These are phyloP conservation scores for Pythium phragmiticola DNA, from an alignment of 352 stramenopile species.

Conservation along the genomic window DNA sequence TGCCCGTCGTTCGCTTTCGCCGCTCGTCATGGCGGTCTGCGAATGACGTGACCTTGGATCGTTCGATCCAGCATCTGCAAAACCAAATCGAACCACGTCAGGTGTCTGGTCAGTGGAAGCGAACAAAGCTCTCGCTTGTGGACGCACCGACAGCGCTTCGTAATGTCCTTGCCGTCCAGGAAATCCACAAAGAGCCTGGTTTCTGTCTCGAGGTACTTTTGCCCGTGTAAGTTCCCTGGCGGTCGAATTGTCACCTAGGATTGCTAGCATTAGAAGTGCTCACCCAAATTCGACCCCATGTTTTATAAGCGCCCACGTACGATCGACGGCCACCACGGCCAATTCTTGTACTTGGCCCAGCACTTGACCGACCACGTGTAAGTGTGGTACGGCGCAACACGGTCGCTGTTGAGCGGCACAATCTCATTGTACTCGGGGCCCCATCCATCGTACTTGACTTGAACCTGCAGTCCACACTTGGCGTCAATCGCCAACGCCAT, in stretches of 20 bases:
- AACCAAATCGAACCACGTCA: background rate
- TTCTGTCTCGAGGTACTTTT: slow-evolving; percentile 17
- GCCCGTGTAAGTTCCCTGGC: slow-evolving; percentile 2
- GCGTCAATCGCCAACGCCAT: background rate
- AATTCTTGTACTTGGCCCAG: slow-evolving; percentile 83
- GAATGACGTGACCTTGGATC: slow-evolving; percentile 38
- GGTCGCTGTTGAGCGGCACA: slow-evolving; percentile 49
- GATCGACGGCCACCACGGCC: slow-evolving; percentile 68
- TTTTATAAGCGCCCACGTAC: slow-evolving; percentile 26
- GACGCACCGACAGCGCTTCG: slow-evolving; percentile 24
- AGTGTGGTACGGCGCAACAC: slow-evolving; percentile 72
- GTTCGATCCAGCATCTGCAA: slow-evolving; percentile 51
- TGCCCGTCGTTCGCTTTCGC: slow-evolving; percentile 33
- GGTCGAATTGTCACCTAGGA: slow-evolving; percentile 56
- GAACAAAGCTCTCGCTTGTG: no score
- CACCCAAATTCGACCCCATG: background rate
- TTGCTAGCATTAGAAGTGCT: background rate
- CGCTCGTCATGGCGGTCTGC: slow-evolving; percentile 34
- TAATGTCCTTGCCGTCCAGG: slow-evolving; percentile 32
- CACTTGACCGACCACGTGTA: slow-evolving; percentile 80
- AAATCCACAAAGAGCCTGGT: slow-evolving; percentile 36
- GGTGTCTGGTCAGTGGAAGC: no score
- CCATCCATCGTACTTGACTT: slow-evolving; percentile 77
- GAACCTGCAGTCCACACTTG: slow-evolving; percentile 30
- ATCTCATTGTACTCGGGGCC: slow-evolving; percentile 54